Evolutionary conservation across 441 rosid species (phyloP).

Genomic region (Erodium moschatum): DNA sequence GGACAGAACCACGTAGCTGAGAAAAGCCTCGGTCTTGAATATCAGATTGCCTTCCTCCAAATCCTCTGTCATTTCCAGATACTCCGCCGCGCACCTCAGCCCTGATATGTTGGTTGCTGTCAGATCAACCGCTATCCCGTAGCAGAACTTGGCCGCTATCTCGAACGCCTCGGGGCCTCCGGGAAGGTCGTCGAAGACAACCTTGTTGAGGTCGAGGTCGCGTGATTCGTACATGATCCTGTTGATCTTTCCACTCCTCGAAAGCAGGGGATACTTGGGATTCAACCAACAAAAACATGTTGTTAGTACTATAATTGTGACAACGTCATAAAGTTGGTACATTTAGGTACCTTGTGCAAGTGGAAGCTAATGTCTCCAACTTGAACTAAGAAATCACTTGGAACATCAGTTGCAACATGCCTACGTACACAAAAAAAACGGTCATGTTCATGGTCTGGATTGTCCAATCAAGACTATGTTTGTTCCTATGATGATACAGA

Average conservation of each 20-base stretch:
- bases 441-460: no score
- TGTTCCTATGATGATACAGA: no score
- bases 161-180: constrained; percentile 86
- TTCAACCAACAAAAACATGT: constrained; percentile 16
- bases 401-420: constrained; percentile 85
- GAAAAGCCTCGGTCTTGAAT: constrained; percentile 93
- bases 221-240: constrained; percentile 70
- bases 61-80: constrained; percentile 96
- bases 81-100: constrained; percentile 82
- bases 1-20: constrained; percentile 85
- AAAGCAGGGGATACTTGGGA: constrained; percentile 67
- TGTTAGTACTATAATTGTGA: neutral
- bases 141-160: constrained; percentile 86
- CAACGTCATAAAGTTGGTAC: neutral
- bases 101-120: constrained; percentile 82
- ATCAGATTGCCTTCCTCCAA: constrained; percentile 92
- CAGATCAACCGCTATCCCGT: constrained; percentile 84
- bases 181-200: constrained; percentile 62
- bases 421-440: constrained; percentile 23
- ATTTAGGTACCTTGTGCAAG: constrained; percentile 65
- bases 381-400: constrained; percentile 71
- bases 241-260: constrained; percentile 87
- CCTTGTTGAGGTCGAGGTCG: constrained; percentile 43
- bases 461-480: no score
- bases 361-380: constrained; percentile 66